phyloP scores from a whole-genome alignment of 1,284 basidiomycete genomes.

The Microbotryum scabiosae region DNA sequence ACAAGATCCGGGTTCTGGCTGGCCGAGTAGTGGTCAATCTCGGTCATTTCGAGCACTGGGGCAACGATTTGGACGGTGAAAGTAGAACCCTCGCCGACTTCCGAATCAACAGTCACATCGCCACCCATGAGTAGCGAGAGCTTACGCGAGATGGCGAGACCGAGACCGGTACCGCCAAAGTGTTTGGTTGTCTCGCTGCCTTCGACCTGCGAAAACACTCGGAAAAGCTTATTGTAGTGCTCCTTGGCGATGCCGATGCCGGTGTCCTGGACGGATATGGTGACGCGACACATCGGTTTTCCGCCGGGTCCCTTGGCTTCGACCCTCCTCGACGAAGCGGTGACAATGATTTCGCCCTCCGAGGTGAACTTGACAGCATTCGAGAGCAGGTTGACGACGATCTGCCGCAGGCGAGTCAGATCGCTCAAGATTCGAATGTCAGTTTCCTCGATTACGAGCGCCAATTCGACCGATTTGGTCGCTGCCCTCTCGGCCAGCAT shows the following conservation, averaged over 20 bases:
- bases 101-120: constrained; percentile 25
- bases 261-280: constrained; percentile 21
- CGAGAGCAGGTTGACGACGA: constrained; percentile 27
- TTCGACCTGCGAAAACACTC: constrained; percentile 28
- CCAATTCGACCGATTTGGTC: constrained; percentile 24
- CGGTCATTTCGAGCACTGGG: not conserved
- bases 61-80: constrained; percentile 28
- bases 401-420: constrained; percentile 23
- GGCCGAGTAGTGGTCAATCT: constrained; percentile 16
- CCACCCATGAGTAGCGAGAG: constrained; percentile 27
- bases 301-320: not conserved
- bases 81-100: constrained; percentile 28
- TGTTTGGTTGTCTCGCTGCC: constrained; percentile 20
- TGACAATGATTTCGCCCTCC: constrained; percentile 26
- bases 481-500: constrained; percentile 30
- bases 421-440: constrained; percentile 25
- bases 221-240: constrained; percentile 24
- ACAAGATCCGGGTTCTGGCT: constrained; percentile 17
- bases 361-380: constrained; percentile 28
- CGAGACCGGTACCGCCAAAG: constrained; percentile 31
- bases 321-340: not conserved
- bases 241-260: constrained; percentile 32
- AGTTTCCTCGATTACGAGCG: constrained; percentile 24
- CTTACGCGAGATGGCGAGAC: constrained; percentile 29
- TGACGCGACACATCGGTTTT: not conserved